Evolutionary conservation across 2,329 filamentous ascomycete species (phyloP).

Genomic region (Calonectria multiphialidica): DNA sequence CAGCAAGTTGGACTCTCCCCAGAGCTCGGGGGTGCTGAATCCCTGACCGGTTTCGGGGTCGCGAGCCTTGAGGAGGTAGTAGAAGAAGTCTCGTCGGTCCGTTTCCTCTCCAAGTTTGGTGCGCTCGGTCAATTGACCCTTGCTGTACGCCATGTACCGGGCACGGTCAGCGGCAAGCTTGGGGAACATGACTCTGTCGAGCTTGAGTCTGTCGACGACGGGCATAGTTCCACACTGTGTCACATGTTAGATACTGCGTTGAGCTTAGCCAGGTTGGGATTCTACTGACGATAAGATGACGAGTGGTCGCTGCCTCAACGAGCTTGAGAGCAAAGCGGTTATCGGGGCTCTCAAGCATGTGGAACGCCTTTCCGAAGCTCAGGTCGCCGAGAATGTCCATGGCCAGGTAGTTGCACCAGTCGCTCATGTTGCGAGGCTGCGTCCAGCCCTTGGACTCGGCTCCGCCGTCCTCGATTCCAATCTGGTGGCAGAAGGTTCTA

Average conservation of each 20-base stretch:
- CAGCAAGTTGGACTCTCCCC: constrained; percentile 78
- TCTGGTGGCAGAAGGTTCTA: constrained; percentile 72
- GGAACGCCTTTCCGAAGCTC: constrained; percentile 72
- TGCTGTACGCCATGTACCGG: constrained; percentile 79
- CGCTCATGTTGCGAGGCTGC: constrained; percentile 69
- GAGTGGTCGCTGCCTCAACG: constrained; percentile 75
- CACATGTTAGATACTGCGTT: constrained; percentile 3
- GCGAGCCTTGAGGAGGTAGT: constrained; percentile 78
- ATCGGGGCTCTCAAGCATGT: constrained; percentile 69
- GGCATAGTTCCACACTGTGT: constrained; percentile 80
- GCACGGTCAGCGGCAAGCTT: constrained; percentile 75
- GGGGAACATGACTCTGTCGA: constrained; percentile 77
- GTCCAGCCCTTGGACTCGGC: constrained; percentile 68
- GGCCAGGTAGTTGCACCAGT: constrained; percentile 72
- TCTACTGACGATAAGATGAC: constrained; percentile 74
- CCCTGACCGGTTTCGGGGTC: constrained; percentile 79
- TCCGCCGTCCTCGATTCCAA: constrained; percentile 58
- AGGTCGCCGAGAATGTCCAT: constrained; percentile 74
- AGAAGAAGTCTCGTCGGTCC: constrained; percentile 81
- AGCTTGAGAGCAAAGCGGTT: constrained; percentile 76
- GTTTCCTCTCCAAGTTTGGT: constrained; percentile 75
- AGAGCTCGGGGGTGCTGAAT: constrained; percentile 75
- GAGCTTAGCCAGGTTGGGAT: neutral
- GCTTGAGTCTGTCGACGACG: constrained; percentile 72
- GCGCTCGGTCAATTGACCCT: constrained; percentile 73